A percentile compares a stretch with the other conserved stretches of the same genome.
These are phyloP conservation scores for Clarkia xantiana DNA, from an alignment of 345 rosid species.

Conservation along the genomic window DNA sequence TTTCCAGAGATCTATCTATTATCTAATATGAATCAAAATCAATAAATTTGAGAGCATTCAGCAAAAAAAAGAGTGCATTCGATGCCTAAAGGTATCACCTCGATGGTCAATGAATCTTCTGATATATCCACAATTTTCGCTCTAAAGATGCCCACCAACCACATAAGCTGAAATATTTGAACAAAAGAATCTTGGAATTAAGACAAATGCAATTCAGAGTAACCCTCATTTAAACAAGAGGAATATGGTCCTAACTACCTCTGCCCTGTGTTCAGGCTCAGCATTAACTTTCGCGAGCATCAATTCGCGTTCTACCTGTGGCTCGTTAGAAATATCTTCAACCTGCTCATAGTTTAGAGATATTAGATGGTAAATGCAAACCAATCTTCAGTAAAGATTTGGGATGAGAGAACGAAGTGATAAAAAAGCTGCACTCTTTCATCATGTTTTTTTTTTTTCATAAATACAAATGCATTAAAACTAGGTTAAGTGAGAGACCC, in stretches of 20 bases:
- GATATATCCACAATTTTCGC: constrained; percentile 77
- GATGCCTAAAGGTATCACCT: constrained; percentile 28
- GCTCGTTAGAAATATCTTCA: constrained; percentile 77
- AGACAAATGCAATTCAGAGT: neutral
- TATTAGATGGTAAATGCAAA: neutral
- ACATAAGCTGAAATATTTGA: constrained; percentile 52
- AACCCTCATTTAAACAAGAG: neutral
- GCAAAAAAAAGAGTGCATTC: neutral
- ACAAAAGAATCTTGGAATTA: constrained; percentile 4
- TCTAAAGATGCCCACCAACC: constrained; percentile 84
- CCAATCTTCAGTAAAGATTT: too few relatives aligned
- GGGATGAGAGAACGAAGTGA: too few relatives aligned
- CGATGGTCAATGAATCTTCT: constrained; percentile 56
- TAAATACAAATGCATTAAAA: too few relatives aligned
- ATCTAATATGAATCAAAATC: neutral
- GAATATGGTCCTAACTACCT: constrained; percentile 32
- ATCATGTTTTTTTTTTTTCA: too few relatives aligned
- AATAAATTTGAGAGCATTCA: neutral
- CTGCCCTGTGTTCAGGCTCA: constrained; percentile 39
- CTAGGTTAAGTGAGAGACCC: too few relatives aligned
- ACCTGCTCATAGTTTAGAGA: constrained; percentile 30
- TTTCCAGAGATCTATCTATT: neutral
- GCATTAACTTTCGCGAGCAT: constrained; percentile 26
- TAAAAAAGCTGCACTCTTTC: too few relatives aligned
- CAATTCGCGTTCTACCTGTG: constrained; percentile 44